Evolutionary conservation across 2,329 filamentous ascomycete genomes (phyloP).

Genomic region (Colletotrichum sidae): DNA sequence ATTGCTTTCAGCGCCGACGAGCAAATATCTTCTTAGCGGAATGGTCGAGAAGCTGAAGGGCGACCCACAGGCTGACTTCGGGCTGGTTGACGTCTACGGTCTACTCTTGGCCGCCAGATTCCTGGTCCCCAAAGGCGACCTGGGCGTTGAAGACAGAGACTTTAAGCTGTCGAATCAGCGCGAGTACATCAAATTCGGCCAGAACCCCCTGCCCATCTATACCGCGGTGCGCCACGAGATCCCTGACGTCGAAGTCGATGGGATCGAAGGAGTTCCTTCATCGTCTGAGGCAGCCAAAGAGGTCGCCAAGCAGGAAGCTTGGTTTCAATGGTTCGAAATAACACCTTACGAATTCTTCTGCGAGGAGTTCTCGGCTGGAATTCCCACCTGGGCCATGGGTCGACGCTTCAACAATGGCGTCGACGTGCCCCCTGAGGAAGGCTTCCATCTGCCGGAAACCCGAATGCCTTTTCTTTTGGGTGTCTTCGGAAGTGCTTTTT

Average conservation of each 20-base stretch:
- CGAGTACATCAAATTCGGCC: conserved; percentile 79
- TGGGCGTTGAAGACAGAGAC: conserved; percentile 80
- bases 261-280: conserved; percentile 48
- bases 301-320: conserved; percentile 74
- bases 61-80: conserved; percentile 82
- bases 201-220: conserved; percentile 92
- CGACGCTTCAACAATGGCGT: conserved; percentile 81
- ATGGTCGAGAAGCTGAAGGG: conserved; percentile 93
- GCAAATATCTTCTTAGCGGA: conserved; percentile 89
- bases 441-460: conserved; percentile 83
- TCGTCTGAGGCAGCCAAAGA: conserved; percentile 62
- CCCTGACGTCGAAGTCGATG: conserved; percentile 67
- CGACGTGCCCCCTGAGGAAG: conserved; percentile 72
- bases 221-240: conserved; percentile 97
- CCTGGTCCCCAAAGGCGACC: conserved; percentile 86
- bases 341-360: conserved; percentile 96
- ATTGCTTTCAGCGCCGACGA: conserved; percentile 89
- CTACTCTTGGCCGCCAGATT: conserved; percentile 85
- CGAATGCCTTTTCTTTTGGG: conserved; percentile 88
- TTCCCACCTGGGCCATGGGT: conserved; percentile 94
- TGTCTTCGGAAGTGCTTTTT: conserved; percentile 97
- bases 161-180: conserved; percentile 93
- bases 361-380: conserved; percentile 90
- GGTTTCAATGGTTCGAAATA: conserved; percentile 99
- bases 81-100: conserved; percentile 93